phyloP scores from a whole-genome alignment of 176 grass and related monocot genomes.

The Phragmites australis region DNA sequence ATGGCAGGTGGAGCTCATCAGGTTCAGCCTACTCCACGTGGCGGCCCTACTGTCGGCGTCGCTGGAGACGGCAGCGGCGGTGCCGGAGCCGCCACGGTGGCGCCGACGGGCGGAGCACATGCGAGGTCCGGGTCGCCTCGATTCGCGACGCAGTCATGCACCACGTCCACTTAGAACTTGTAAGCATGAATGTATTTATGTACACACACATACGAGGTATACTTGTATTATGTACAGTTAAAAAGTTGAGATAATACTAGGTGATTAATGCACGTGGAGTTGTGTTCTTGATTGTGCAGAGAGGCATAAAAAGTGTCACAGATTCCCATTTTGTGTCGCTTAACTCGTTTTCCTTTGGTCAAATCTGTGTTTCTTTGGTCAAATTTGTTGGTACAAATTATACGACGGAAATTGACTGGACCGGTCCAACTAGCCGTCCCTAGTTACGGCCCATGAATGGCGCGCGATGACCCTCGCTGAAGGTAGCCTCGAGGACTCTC shows the following conservation, averaged over 20 bases:
- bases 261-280: not conserved
- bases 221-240: slow-evolving; percentile 32
- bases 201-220: not conserved
- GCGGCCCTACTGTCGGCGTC: not conserved
- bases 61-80: slow-evolving; percentile 29
- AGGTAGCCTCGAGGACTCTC: no score
- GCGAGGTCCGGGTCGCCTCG: slow-evolving; percentile 8
- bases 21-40: slow-evolving; percentile 36
- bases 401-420: not conserved
- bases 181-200: slow-evolving; percentile 10
- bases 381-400: not conserved
- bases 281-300: no score
- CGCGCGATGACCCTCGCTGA: not conserved
- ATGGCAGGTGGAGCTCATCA: slow-evolving; percentile 44
- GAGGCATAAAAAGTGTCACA: no score
- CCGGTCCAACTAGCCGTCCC: not conserved
- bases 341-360: not conserved
- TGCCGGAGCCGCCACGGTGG: not conserved
- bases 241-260: not conserved
- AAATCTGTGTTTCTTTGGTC: not conserved
- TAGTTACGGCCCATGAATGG: not conserved
- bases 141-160: slow-evolving; percentile 38
- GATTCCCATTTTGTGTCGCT: no score
- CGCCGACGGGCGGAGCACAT: not conserved
- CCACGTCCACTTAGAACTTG: slow-evolving; percentile 34